Evolutionary conservation across 495 filamentous ascomycete genomes (phyloP), one percentile per base, ranked within the genome.

Genomic region (Penicillium taxi): DNA sequence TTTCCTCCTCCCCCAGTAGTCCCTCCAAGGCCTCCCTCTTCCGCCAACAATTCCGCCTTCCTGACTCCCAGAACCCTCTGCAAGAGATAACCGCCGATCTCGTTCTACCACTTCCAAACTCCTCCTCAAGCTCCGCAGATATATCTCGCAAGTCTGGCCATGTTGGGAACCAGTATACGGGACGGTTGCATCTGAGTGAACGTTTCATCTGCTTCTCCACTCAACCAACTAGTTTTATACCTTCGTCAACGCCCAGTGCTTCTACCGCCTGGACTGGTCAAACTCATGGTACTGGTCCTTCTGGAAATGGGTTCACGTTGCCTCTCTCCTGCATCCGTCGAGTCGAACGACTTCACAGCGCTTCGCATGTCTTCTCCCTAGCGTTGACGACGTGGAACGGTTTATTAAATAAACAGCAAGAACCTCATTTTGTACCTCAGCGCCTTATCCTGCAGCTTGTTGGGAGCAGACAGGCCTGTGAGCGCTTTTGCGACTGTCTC

Each of bases 311-410:
- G 24, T 98, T 98, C 52, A 95, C 83, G 8, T 75, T 96, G n/a
- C 93, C 91, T 3, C 73, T 98, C 8, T 95, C 84, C 56, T 82
- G 85, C 21, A 84, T 98, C 42, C 75, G 91, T 30, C 72, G 89
- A 4, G 91, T 98, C 8, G 91, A 98, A 65, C 75, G 91, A 36
- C 69, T 96, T 9, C 85, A 94, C 45, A 94, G 84, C 42, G 82
- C 88, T 42, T 90, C 78, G 48, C 83, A 87, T 49, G 80, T 94
- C 62, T 96, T 96, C 58, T 82, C 93, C 6, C 74, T 98, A 24
- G 80, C 86, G 4, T 83, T 98, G 50, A 96, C 89, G 1, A 96
- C 91, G 4, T 96, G 90, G 89, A 96, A 94, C 53, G 90, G 88
- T 3, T 52, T 69, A 9, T 41, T 69, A 18, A 50, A 58, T 26